Evolutionary conservation across 805 yeast genomes (phyloP), one percentile per base, ranked within the genome.

Genomic region (Myxozyma lipomycoides): DNA sequence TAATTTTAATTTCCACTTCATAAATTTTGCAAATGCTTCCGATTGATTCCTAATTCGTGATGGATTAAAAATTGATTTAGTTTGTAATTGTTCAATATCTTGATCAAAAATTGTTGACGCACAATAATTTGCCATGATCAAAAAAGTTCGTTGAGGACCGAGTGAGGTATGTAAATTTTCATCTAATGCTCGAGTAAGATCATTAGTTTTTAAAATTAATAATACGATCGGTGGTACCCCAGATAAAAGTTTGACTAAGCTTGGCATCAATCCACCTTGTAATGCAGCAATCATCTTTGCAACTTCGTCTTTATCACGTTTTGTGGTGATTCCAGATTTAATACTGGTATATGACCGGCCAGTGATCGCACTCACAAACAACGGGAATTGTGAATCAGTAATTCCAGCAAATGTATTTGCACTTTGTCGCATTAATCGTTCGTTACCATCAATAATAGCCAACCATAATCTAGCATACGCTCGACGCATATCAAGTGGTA

Each of bases 391-490:
- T 6, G 40, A 43, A 5, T 81, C 82, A 25, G 84, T 91, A 30
- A 93, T 81, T 19, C 85, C 82, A 1, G 97, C 95, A 68, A 93
- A 83, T 60, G 72, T 76, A 45, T 78, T 77, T 21, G 96, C 95
- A 65, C 88, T 86, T 40, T 72, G 59, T 51, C 77, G 75, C 95
- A 93, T 87, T 15, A 71, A 70, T 1, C 72, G 76, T 10, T 76
- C 75, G 64, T 90, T 80, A 37, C 78, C 77, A 59, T 88, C 91
- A 51, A 93, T 69, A 45, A 93, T 70, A 0, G 96, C 87, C 18
- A 93, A 71, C 99, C 99, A 93, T 64, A 93, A 87, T 55, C 81
- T 84, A 1, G 97, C 86, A 66, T 93, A 93, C 53, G 84, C 83
- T 18, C 88, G 72, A 55, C 95, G 79, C 78, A 84, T 79, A 48